Conservation (phyloP, 441 rosid genomes). For the Syzygium syzygioides region DNA sequence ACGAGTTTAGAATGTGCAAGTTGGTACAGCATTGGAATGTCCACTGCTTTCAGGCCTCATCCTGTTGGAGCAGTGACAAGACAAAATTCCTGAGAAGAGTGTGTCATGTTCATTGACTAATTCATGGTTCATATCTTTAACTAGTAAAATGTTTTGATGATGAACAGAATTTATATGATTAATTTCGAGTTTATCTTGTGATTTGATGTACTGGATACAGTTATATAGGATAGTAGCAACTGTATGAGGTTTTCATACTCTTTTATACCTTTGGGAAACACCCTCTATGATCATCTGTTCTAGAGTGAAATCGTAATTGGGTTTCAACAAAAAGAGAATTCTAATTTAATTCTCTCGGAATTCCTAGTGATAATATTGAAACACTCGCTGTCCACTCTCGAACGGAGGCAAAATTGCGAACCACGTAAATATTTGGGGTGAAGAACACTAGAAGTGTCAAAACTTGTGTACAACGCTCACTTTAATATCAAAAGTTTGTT, state of each 20-base stretch:
- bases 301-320: not conserved
- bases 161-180: not conserved
- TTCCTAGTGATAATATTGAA: not conserved
- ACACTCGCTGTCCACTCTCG: not conserved
- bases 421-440: not conserved
- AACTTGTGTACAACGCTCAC: no score
- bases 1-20: not conserved
- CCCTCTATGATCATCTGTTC: not conserved
- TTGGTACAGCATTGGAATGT: not conserved
- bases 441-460: no score
- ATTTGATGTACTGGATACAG: not conserved
- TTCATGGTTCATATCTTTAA: rapidly evolving
- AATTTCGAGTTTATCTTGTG: not conserved
- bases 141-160: not conserved
- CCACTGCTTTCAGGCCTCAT: not conserved
- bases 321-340: not conserved
- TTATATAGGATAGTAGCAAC: not conserved
- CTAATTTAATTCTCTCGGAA: not conserved
- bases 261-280: not conserved
- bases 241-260: not conserved
- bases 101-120: not conserved
- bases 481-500: no score
- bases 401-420: not conserved
- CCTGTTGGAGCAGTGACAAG: not conserved
- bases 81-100: not conserved